Conservation (phyloP, 2,329 filamentous ascomycete genomes). For the Colletotrichum camelliae region DNA sequence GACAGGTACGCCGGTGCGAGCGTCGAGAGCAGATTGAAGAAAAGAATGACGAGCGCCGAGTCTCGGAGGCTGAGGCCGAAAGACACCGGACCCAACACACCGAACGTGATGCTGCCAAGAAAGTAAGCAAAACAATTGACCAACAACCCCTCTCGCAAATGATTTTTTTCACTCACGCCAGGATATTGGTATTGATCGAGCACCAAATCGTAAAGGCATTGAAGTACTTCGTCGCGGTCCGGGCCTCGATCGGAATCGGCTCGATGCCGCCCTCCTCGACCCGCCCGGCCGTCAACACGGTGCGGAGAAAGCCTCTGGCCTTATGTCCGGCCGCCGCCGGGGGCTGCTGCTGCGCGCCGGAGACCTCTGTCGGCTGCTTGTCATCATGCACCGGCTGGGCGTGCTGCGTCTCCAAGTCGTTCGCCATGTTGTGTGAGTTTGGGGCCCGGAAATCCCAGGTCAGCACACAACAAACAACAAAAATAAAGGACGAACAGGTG, state of each 20-base stretch:
- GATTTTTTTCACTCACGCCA: slow-evolving; percentile 28
- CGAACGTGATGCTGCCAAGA: slow-evolving; percentile 39
- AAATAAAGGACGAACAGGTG: not conserved
- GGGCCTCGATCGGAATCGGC: slow-evolving; percentile 32
- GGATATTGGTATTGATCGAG: slow-evolving; percentile 34
- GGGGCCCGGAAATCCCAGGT: not conserved
- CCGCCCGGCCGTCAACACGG: slow-evolving; percentile 17
- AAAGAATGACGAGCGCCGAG: slow-evolving; percentile 48
- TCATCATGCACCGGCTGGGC: not conserved
- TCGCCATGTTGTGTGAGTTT: not conserved
- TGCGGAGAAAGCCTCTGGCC: slow-evolving; percentile 1
- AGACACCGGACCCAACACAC: slow-evolving; percentile 50
- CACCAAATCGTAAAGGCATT: slow-evolving; percentile 36
- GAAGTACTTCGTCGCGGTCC: slow-evolving; percentile 33
- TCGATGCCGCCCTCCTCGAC: slow-evolving; percentile 34
- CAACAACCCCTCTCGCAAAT: not conserved
- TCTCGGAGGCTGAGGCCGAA: slow-evolving; percentile 46
- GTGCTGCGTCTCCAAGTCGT: slow-evolving; percentile 5
- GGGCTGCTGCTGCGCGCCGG: not conserved
- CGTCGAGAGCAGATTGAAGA: slow-evolving; percentile 47
- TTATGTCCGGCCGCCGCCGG: not conserved
- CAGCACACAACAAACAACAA: not conserved
- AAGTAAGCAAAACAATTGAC: not conserved
- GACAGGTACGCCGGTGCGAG: slow-evolving; percentile 45
- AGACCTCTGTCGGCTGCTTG: not conserved